These are phyloP conservation scores for Malassezia pachydermatis DNA, from an alignment of 1,284 basidiomycete species.

Conservation along the genomic window DNA sequence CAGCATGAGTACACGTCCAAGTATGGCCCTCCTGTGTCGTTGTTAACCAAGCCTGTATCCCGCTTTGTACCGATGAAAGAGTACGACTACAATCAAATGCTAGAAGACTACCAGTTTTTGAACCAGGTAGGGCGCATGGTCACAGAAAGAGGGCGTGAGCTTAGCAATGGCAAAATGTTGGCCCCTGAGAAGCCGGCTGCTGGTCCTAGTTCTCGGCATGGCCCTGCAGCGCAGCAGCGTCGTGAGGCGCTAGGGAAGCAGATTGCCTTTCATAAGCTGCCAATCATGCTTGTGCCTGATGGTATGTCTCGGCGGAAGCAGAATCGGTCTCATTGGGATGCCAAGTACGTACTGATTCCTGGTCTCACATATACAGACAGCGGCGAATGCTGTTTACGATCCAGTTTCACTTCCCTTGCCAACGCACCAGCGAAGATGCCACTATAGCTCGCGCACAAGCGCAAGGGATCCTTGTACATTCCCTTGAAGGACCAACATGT, in stretches of 20 bases:
- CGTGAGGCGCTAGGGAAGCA: constrained; percentile 11
- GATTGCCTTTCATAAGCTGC: constrained; percentile 9
- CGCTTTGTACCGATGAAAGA: constrained; percentile 12
- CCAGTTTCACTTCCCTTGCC: constrained; percentile 6
- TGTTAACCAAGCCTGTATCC: neutral
- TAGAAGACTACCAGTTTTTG: constrained; percentile 16
- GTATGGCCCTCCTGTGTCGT: neutral
- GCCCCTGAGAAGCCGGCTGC: neutral
- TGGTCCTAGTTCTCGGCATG: neutral
- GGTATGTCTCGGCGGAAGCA: constrained; percentile 12
- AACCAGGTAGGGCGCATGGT: constrained; percentile 16
- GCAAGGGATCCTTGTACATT: neutral
- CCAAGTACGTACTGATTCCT: neutral
- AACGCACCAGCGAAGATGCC: neutral
- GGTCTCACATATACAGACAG: constrained; percentile 5
- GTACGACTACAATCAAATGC: constrained; percentile 17
- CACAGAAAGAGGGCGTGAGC: constrained; percentile 5
- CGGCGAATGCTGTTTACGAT: constrained; percentile 4
- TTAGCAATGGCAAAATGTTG: constrained; percentile 2
- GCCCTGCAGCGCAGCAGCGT: constrained; percentile 8
- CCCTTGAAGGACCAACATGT: neutral
- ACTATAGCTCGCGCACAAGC: neutral
- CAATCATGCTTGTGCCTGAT: constrained; percentile 16
- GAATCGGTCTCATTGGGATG: constrained; percentile 11
- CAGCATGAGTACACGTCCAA: neutral